A percentile compares a stretch with the other conserved stretches of the same genome.
Conservation (phyloP, 2,329 filamentous ascomycete species). For the Aspergillus piperis region DNA sequence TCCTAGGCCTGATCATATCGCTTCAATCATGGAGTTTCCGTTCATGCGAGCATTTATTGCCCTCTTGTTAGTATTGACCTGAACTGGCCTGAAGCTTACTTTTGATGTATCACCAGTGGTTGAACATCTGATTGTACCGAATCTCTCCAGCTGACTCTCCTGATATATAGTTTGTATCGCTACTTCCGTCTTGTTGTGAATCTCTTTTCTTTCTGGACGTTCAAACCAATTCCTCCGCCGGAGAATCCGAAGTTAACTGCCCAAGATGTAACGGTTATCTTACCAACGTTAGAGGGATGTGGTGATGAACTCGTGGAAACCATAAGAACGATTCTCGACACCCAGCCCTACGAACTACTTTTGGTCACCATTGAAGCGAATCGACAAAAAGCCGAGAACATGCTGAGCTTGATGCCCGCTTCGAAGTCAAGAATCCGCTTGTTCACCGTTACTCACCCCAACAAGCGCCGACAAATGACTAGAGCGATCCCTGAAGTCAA, state of each 20-base stretch:
- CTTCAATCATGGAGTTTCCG: slow-evolving; percentile 38
- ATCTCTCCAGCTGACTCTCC: slow-evolving; percentile 5
- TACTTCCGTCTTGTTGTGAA: slow-evolving; percentile 86
- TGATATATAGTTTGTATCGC: slow-evolving; percentile 70
- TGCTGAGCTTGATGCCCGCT: slow-evolving; percentile 56
- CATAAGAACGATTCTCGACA: slow-evolving; percentile 60
- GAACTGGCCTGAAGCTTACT: slow-evolving; percentile 1
- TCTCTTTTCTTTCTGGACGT: slow-evolving; percentile 79
- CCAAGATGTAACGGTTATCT: slow-evolving; percentile 88
- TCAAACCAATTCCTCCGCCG: slow-evolving; percentile 80
- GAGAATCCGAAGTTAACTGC: slow-evolving; percentile 76
- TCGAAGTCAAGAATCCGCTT: slow-evolving; percentile 70
- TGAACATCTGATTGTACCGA: neutral
- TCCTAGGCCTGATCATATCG: neutral
- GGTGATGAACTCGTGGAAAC: slow-evolving; percentile 82
- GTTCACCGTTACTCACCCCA: slow-evolving; percentile 78
- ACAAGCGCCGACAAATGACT: slow-evolving; percentile 93
- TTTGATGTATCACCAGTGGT: neutral
- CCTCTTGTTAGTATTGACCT: slow-evolving; percentile 42
- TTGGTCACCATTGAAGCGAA: slow-evolving; percentile 86
- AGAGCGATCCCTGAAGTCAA: slow-evolving; percentile 82
- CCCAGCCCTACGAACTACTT: slow-evolving; percentile 67
- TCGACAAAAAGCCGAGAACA: slow-evolving; percentile 65
- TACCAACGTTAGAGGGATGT: slow-evolving; percentile 86
- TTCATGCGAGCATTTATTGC: slow-evolving; percentile 44